A percentile compares a stretch with the other conserved stretches of the same genome.
Conservation (phyloP, 257 asterid genomes). For the Solanum rostratum region DNA sequence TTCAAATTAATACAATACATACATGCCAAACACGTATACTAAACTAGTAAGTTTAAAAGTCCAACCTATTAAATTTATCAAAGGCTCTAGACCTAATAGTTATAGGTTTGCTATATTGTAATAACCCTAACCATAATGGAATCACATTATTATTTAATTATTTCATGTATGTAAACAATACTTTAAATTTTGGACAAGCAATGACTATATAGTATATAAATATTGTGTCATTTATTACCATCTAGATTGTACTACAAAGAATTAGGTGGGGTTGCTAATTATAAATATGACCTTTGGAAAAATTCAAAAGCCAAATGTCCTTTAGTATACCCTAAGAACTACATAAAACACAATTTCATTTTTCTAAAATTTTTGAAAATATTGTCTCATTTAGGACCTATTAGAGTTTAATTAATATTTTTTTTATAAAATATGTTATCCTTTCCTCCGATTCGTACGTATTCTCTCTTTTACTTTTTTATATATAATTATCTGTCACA, state of each 20-base stretch:
- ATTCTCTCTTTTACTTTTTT: not conserved
- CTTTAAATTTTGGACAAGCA: not conserved
- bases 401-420: not conserved
- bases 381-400: not conserved
- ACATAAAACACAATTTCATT: not conserved
- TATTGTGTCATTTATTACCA: not conserved
- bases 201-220: not conserved
- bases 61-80: not conserved
- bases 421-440: not conserved
- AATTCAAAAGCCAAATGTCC: not conserved
- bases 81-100: not conserved
- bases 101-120: not conserved
- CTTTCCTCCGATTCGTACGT: not conserved
- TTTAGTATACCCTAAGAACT: not conserved
- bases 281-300: not conserved
- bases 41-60: too few species aligned
- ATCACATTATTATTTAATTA: not conserved
- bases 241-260: not conserved
- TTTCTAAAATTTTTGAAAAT: not conserved
- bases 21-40: too few species aligned
- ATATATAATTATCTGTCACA: not conserved
- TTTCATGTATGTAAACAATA: not conserved
- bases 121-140: not conserved
- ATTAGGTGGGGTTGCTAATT: not conserved
- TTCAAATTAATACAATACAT: too few species aligned